phyloP scores from a whole-genome alignment of 1,139 yeast species.

The Diutina rugosa region DNA sequence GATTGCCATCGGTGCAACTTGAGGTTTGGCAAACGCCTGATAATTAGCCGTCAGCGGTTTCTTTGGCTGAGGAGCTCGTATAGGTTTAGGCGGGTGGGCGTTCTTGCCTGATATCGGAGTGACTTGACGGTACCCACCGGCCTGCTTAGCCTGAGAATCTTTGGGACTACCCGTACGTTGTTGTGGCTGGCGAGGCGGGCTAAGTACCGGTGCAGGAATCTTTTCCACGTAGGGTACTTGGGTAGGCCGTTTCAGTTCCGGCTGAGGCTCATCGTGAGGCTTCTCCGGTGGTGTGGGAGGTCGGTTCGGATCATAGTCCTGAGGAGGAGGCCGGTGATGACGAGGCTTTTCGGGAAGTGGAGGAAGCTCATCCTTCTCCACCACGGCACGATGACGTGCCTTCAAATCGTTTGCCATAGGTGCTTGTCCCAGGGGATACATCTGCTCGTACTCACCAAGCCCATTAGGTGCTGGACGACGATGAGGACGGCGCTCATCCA shows the following conservation, averaged over 20 bases:
- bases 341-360: constrained; percentile 1
- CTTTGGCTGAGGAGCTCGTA: background rate
- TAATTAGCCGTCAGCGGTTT: constrained; percentile 5
- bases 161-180: constrained; percentile 3
- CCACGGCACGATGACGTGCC: background rate
- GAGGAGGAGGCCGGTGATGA: background rate
- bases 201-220: constrained; percentile 2
- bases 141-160: background rate
- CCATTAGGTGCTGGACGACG: background rate
- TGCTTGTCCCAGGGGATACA: background rate
- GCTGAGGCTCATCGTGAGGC: constrained; percentile 1
- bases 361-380: constrained; percentile 3
- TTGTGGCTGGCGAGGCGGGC: constrained; percentile 4
- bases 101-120: background rate
- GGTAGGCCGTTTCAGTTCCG: constrained; percentile 6
- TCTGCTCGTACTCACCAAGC: background rate
- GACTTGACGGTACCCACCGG: background rate
- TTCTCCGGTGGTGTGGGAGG: constrained; percentile 1
- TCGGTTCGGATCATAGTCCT: background rate
- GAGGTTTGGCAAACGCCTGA: constrained; percentile 4
- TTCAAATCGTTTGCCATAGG: background rate
- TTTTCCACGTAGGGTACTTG: constrained; percentile 8
- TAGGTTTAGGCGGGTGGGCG: background rate
- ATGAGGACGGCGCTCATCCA: background rate
- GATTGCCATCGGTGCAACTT: constrained; percentile 4